A percentile compares a stretch with the other conserved stretches of the same genome.
Evolutionary conservation across 441 rosid species (phyloP).

Genomic region (Populus hybrid): DNA sequence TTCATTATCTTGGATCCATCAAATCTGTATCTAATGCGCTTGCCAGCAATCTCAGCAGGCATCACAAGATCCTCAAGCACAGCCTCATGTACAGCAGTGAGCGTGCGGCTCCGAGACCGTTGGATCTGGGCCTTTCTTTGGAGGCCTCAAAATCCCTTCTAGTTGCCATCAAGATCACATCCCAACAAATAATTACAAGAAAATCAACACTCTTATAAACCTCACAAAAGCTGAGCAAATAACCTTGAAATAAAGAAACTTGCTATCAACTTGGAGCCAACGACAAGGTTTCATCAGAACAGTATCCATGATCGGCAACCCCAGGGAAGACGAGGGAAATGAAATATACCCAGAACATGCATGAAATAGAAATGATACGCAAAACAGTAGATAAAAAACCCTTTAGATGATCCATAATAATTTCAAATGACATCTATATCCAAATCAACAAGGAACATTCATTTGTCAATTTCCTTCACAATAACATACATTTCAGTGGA

Average conservation of each 20-base stretch:
- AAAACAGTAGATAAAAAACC: neutral
- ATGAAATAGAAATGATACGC: too few species aligned
- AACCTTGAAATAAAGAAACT: neutral
- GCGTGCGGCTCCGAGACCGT: constrained; percentile 77
- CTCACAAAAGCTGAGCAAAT: too few species aligned
- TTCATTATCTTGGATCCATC: constrained; percentile 81
- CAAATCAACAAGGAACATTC: too few species aligned
- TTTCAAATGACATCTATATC: too few species aligned
- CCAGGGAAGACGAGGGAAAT: neutral
- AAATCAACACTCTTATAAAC: too few species aligned
- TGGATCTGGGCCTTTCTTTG: constrained; percentile 76
- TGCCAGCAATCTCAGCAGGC: constrained; percentile 86
- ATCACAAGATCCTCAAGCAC: constrained; percentile 71
- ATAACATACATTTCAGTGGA: too few species aligned
- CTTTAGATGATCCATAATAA: too few species aligned
- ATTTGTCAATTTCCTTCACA: too few species aligned
- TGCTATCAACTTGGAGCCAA: neutral
- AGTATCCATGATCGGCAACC: neutral
- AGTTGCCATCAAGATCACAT: constrained; percentile 68
- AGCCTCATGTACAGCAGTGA: constrained; percentile 73
- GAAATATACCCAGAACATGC: too few species aligned
- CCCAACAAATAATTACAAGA: constrained; percentile 31
- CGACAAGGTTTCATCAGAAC: neutral
- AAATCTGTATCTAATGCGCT: constrained; percentile 56
- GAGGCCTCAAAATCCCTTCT: constrained; percentile 71